phyloP scores from a whole-genome alignment of 371 early-diverging fungal species.

The Lichtheimia corymbifera region DNA sequence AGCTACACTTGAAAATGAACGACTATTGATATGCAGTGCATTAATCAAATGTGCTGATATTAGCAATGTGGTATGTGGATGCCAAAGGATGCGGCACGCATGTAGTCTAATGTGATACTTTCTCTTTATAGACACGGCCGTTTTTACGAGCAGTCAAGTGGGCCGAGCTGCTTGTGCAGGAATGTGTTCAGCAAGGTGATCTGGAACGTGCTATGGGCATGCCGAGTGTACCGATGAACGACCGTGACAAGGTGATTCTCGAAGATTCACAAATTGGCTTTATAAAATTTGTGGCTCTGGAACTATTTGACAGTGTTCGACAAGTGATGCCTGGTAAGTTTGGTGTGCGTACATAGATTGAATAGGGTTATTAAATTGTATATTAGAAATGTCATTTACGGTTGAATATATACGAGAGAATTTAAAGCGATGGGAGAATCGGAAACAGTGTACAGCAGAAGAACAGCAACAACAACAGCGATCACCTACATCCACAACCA shows the following conservation, averaged over 20 bases:
- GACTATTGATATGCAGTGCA: constrained; percentile 59
- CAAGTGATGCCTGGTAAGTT: constrained; percentile 22
- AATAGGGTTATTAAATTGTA: neutral
- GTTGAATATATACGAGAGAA: constrained; percentile 43
- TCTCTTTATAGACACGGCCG: constrained; percentile 40
- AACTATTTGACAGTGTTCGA: constrained; percentile 58
- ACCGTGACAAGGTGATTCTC: constrained; percentile 47
- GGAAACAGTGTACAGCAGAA: constrained; percentile 13
- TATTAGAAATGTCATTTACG: constrained; percentile 27
- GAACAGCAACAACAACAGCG: neutral
- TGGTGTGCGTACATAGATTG: neutral
- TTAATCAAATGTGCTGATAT: constrained; percentile 84
- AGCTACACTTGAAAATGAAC: constrained; percentile 36
- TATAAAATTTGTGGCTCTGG: constrained; percentile 65
- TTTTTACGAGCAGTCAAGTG: constrained; percentile 52
- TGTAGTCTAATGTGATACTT: neutral
- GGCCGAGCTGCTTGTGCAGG: constrained; percentile 59
- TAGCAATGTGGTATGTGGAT: constrained; percentile 60
- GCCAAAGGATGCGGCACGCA: neutral
- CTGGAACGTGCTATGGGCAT: constrained; percentile 59
- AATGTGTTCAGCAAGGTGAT: constrained; percentile 61
- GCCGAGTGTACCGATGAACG: constrained; percentile 52
- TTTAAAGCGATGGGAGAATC: constrained; percentile 34
- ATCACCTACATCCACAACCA: neutral
- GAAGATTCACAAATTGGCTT: constrained; percentile 67